Evolutionary conservation across 495 filamentous ascomycete genomes (phyloP), one percentile per base, ranked within the genome.

Genomic region (Eremomyces bilateralis): DNA sequence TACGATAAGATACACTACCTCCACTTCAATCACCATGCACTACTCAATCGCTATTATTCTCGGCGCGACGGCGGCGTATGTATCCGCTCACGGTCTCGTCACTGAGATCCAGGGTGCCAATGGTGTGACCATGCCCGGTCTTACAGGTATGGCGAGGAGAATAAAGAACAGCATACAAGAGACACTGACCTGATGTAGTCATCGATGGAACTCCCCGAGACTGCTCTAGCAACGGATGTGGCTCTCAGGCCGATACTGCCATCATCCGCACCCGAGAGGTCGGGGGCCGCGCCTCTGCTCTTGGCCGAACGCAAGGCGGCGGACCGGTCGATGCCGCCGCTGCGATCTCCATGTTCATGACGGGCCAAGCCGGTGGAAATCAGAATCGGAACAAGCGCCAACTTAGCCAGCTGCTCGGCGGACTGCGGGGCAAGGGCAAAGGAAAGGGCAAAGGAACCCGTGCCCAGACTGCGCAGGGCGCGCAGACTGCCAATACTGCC

Each of bases 141-240:
- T 49, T n/a, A 40, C 43, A 13, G 43, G 43, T 46, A 42, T 21
- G 13, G 13, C 24, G 24, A 28, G 24, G 8, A 13, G 8, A 28
- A 8, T 28, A 8, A 8, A 13, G 24, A 22, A 33, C 29, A 27
- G 13, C 33, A 21, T 29, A 12, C 5, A 6, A 39, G n/a, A 12
- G 3, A 31, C 13, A 37, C 36, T 42, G 4, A 39, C 39, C 25
- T 21, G 11, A 15, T 3, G 28, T 40, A 70, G 67, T 72, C 30
- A 51, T 52, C 17, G 65, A 69, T 38, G 65, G 68, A 25, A 69
- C 64, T 19, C 67, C 65, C 15, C 62, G 65, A 29, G 62, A 67
- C 46, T 69, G 64, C 45, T 58, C 55, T 28, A 53, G 53, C 21
- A 63, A 64, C 33, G 40, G 38, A 3, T 71, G 67, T 43, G 66